Evolutionary conservation across 192 early-diverging fungal species (phyloP).

Genomic region (Umbelopsis vinacea): DNA sequence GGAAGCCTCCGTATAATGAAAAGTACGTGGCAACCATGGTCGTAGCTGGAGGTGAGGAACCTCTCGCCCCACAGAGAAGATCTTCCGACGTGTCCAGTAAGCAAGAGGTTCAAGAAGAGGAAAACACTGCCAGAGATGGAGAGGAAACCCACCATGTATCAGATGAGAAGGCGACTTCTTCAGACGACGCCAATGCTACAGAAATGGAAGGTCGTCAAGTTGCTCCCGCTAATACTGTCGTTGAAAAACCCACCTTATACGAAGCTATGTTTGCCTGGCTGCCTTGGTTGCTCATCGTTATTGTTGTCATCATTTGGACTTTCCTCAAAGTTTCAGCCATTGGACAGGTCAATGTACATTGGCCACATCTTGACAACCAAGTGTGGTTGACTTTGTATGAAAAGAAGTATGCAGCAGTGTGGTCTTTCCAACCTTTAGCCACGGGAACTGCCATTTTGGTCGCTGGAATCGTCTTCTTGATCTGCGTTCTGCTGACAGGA

Average conservation of each 20-base stretch:
- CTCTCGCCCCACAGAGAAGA: neutral
- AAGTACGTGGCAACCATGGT: conserved; percentile 31
- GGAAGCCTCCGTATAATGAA: conserved; percentile 39
- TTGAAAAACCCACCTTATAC: conserved; percentile 26
- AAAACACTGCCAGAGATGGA: neutral
- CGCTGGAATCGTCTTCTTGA: conserved; percentile 23
- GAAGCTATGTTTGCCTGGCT: conserved; percentile 38
- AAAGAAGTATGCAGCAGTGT: conserved; percentile 40
- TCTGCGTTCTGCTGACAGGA: conserved; percentile 31
- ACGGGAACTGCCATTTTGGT: conserved; percentile 44
- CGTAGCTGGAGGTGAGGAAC: neutral
- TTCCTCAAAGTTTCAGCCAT: conserved; percentile 25
- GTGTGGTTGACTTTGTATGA: conserved; percentile 44
- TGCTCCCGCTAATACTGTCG: neutral
- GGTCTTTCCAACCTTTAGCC: conserved; percentile 43
- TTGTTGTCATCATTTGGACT: conserved; percentile 42
- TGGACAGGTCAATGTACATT: conserved; percentile 31
- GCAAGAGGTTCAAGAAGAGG: neutral
- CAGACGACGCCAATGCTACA: neutral
- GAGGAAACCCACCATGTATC: neutral
- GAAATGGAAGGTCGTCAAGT: neutral
- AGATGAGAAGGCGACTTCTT: neutral
- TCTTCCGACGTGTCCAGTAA: neutral
- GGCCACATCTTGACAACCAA: conserved; percentile 39
- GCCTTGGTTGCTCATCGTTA: conserved; percentile 41